phyloP scores from a whole-genome alignment of 352 stramenopile species.

The Globisporangium recalcitrans region DNA sequence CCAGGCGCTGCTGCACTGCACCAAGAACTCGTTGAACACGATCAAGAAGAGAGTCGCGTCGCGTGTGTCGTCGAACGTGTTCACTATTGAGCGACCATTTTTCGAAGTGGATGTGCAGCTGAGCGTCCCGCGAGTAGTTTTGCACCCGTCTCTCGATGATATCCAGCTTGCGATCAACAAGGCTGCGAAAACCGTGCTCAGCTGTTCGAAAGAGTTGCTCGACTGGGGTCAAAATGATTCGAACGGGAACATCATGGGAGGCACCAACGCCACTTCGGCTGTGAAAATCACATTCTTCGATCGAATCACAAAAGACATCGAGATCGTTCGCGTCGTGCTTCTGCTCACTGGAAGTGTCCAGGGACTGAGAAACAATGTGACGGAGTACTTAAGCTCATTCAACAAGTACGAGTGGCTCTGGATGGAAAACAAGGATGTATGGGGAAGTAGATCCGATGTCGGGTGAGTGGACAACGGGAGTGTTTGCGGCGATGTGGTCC shows the following conservation, averaged over 20 bases:
- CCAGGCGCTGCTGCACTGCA: slow-evolving; percentile 94
- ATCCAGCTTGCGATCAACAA: slow-evolving; percentile 98
- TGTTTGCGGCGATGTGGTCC: slow-evolving; percentile 98
- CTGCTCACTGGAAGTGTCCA: slow-evolving; percentile 97
- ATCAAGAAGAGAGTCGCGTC: slow-evolving; percentile 97
- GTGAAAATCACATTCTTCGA: slow-evolving; percentile 93
- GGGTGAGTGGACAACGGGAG: slow-evolving; percentile 96
- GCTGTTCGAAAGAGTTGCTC: slow-evolving; percentile 94
- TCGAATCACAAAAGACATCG: slow-evolving; percentile 98
- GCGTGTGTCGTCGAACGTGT: slow-evolving; percentile 80
- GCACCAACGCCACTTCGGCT: neutral
- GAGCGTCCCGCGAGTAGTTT: slow-evolving; percentile 88
- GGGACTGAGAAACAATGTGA: slow-evolving; percentile 95
- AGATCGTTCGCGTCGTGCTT: slow-evolving; percentile 96
- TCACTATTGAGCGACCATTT: slow-evolving; percentile 93
- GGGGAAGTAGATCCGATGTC: slow-evolving; percentile 95
- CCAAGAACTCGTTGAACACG: slow-evolving; percentile 97
- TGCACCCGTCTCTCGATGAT: slow-evolving; percentile 95
- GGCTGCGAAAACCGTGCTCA: slow-evolving; percentile 94
- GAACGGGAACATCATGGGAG: slow-evolving; percentile 1
- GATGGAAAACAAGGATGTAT: slow-evolving; percentile 98
- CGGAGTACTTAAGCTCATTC: slow-evolving; percentile 95
- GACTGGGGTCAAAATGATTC: slow-evolving; percentile 91
- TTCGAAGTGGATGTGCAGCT: slow-evolving; percentile 98
- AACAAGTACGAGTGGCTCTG: slow-evolving; percentile 97